These are phyloP conservation scores for Linum tenue DNA, from an alignment of 345 rosid genomes.

Conservation along the genomic window DNA sequence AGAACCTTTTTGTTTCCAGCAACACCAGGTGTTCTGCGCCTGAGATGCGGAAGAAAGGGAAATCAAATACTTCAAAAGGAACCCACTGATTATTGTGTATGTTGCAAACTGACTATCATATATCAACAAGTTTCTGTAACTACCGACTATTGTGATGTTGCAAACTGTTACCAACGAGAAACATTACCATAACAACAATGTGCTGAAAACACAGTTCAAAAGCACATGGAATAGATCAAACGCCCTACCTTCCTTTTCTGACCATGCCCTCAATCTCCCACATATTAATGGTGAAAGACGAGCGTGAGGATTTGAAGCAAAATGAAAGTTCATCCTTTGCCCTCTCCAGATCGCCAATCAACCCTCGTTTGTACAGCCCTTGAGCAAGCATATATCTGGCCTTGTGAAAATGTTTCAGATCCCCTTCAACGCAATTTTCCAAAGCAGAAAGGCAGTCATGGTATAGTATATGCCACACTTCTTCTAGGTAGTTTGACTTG, in stretches of 20 bases:
- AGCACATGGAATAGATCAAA: neutral
- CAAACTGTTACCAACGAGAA: neutral
- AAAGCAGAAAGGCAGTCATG: conserved; percentile 79
- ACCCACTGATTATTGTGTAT: neutral
- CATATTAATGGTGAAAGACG: conserved; percentile 90
- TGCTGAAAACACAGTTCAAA: neutral
- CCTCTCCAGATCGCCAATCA: conserved; percentile 67
- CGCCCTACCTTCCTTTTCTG: conserved; percentile 73
- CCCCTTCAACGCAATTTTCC: conserved; percentile 84
- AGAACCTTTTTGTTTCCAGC: conserved; percentile 77
- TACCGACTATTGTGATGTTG: neutral
- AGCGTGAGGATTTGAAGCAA: conserved; percentile 87
- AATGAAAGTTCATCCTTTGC: conserved; percentile 92
- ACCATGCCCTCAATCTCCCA: conserved; percentile 99
- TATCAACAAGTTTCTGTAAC: neutral
- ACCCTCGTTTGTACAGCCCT: conserved; percentile 68
- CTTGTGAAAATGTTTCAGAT: conserved; percentile 95
- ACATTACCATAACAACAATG: neutral
- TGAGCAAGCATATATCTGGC: conserved; percentile 95
- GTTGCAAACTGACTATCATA: no score
- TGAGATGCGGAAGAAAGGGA: conserved; percentile 20
- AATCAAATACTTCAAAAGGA: neutral
- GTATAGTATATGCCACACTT: conserved; percentile 76
- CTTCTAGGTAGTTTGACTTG: conserved; percentile 46
- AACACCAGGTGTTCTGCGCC: conserved; percentile 76